Evolutionary conservation across 1,139 yeast species (phyloP), one percentile per base, ranked within the genome.

Genomic region (Suhomyces wounanorum): DNA sequence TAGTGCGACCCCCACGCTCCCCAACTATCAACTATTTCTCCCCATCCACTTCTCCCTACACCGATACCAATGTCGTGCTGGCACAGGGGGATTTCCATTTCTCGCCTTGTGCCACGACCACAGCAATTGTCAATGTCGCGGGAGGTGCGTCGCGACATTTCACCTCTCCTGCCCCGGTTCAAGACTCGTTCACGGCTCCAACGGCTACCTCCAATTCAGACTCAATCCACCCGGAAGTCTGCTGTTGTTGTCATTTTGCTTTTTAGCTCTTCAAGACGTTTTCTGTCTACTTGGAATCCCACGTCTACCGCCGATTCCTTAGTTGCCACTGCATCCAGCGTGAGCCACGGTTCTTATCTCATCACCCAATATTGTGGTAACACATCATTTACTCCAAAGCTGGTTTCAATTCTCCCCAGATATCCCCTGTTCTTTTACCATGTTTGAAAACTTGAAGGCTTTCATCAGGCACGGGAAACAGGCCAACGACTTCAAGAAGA

Each of bases 391-490:
- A 28, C 47, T 30, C 30, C 28, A 13, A 26, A 26, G 5, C 8
- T 11, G 21, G 21, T 37, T 17, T 23, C 14, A 9, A 14, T 8
- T 2, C 18, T 21, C 28, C 14, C 31, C 23, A 30, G 30, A 14
- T 35, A 8, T 17, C n/a, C 40, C 42, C 38, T 16, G 18, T 11
- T 23, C 18, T 21, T n/a, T 25, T 45, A 51, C 46, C 47, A 77
- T 77, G 81, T 75, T 77, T 65, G 78, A 73, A 77, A 87, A 87
- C 64, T 73, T 88, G 54, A 85, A 85, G 67, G 89, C 90, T 59
- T 87, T 88, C 64, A 88, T 89, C 53, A 84, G 96, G 60, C 95
- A 88, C 60, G 96, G 96, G 33, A 86, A 83, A 60, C 89, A 87
- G 64, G 95, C 95, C 55, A 73, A 72, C 59, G 79, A 75, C 42